Base-by-base conservation (phyloP, 345 rosid species). In the Aethionema arabicum region DNA sequence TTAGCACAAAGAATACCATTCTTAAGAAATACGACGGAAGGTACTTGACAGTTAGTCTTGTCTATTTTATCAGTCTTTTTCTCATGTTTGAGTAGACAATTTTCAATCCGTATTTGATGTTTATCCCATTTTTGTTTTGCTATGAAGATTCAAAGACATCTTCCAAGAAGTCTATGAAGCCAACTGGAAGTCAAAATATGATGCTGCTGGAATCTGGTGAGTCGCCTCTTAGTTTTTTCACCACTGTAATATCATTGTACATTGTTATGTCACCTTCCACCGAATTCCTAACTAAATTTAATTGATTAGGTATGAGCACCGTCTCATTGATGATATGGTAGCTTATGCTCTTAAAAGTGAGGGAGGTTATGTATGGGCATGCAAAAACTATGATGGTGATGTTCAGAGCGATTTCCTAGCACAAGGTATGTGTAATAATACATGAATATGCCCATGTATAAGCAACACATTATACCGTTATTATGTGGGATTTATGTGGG, bases 21-120 rank as follows among this genome's bases (percentile, higher is more conserved):
- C 96, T 93, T 56, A 93, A 93, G 90, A 93, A 93, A 76, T 93
- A 90, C 74, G 99, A 93, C 78, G 99, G 99, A 71, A 90, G 98
- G 98, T 89, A 78, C 72, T 76, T 21, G 21, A 0, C 15, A 9
- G 45, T 13, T 37, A 14, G 10, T 63, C 16, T 37, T 47, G 5
- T 8, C 47, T 69, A 10, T 37, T 42, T 45, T 56, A 52, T 33
- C 51, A 31, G 27, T 27, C 15, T 35, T 52, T 46, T 61, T 8
- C 14, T 39, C 10, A 11, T 66, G 40, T 39, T 37, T 32, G 14
- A 42, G 6, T 14, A 41, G 37, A 11, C 7, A 11, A 11, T 58
- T 48, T 10, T 41, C 12, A 4, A 16, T 41, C 29, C 13, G 3
- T 36, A 31, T 38, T 30, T 65, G 30, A 59, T 40, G n/a, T 59